A percentile compares a stretch with the other conserved stretches of the same genome.
phyloP scores from a whole-genome alignment of 805 yeast genomes.

The Metschnikowia chrysomelidarum region DNA sequence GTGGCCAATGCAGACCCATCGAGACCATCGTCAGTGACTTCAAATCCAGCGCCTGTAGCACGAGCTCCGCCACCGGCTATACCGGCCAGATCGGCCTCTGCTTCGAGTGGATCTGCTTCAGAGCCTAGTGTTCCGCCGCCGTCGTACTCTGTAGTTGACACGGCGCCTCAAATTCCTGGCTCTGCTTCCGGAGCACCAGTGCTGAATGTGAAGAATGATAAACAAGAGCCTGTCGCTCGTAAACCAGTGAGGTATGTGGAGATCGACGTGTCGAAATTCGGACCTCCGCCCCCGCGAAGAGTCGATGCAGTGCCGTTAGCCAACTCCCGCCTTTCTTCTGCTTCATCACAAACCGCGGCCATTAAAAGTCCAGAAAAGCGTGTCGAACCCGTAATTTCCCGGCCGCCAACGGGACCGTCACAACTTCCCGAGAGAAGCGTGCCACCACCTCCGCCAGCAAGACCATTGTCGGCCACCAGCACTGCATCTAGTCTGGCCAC shows the following conservation, averaged over 20 bases:
- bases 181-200: background rate
- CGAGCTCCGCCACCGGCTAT: conserved; percentile 1
- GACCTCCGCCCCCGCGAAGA: conserved; percentile 47
- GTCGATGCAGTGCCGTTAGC: conserved; percentile 2
- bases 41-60: background rate
- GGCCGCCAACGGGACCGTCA: too few species aligned
- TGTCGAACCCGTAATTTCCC: too few species aligned
- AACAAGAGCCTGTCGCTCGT: too few species aligned
- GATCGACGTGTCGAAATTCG: conserved; percentile 36
- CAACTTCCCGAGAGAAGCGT: conserved; percentile 1
- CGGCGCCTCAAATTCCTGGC: background rate
- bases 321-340: too few species aligned
- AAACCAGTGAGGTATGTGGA: conserved; percentile 23
- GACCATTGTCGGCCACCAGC: conserved; percentile 6
- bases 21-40: background rate
- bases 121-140: conserved; percentile 6
- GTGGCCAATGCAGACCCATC: conserved; percentile 2
- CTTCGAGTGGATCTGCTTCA: conserved; percentile 2
- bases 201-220: too few species aligned
- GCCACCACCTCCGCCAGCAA: conserved; percentile 12
- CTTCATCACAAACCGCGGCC: too few species aligned
- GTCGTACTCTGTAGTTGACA: conserved; percentile 4
- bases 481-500: conserved; percentile 1
- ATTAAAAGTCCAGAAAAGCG: too few species aligned
- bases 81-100: conserved; percentile 8